These are phyloP conservation scores for Arctium lappa DNA, from an alignment of 129 eudicot genomes.

Conservation along the genomic window DNA sequence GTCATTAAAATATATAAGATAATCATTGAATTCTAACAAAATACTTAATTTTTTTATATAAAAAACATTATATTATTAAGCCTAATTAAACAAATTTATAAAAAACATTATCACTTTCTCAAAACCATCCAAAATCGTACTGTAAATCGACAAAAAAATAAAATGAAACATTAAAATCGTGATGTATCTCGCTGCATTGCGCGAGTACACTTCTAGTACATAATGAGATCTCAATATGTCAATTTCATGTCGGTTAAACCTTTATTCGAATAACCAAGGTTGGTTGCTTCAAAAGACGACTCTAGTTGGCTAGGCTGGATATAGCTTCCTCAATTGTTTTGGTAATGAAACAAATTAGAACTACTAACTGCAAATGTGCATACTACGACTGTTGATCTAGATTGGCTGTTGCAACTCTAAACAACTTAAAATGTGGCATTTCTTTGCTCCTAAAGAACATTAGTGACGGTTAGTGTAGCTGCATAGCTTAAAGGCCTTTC, in stretches of 20 bases:
- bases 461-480: background rate
- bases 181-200: too few species aligned
- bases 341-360: background rate
- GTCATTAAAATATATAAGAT: too few species aligned
- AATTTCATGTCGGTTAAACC: background rate
- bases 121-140: too few species aligned
- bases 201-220: background rate
- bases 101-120: too few species aligned
- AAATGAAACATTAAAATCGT: too few species aligned
- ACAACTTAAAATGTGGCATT: background rate
- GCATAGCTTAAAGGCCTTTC: background rate
- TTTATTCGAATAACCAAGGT: background rate
- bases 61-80: too few species aligned
- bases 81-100: too few species aligned
- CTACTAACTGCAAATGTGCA: background rate
- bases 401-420: background rate
- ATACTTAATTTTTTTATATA: too few species aligned
- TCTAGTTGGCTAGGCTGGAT: background rate
- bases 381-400: background rate
- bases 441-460: background rate
- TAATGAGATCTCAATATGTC: background rate
- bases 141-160: too few species aligned
- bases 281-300: background rate
- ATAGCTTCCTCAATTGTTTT: too few species aligned
- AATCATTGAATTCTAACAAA: too few species aligned